Evolutionary conservation across 1,284 basidiomycete genomes (phyloP).

Genomic region (Moniliella sp.): DNA sequence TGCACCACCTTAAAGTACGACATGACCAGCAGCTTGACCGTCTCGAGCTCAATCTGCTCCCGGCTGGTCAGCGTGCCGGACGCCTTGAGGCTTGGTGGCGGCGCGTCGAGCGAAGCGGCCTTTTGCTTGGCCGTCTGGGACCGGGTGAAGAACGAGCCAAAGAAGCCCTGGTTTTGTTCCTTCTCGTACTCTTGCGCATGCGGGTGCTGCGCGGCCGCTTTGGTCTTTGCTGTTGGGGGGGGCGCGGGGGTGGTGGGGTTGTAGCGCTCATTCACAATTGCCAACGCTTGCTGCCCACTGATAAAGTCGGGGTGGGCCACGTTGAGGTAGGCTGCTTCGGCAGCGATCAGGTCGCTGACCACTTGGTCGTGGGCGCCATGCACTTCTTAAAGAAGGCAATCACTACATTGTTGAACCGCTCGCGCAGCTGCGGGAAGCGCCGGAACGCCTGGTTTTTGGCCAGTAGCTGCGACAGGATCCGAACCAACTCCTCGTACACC

Average conservation of each 20-base stretch:
- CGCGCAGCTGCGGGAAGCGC: slow-evolving; percentile 75
- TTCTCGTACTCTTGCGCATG: slow-evolving; percentile 66
- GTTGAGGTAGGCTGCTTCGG: slow-evolving; percentile 45
- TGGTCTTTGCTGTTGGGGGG: background rate
- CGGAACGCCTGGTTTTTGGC: slow-evolving; percentile 68
- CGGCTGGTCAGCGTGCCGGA: slow-evolving; percentile 78
- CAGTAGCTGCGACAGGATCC: slow-evolving; percentile 74
- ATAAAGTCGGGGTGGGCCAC: slow-evolving; percentile 98
- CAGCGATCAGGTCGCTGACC: slow-evolving; percentile 67
- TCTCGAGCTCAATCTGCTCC: slow-evolving; percentile 93
- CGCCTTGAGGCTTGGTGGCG: slow-evolving; percentile 72
- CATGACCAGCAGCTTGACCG: slow-evolving; percentile 53
- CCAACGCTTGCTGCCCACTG: slow-evolving; percentile 84
- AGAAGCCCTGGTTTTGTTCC: slow-evolving; percentile 72
- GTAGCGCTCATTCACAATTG: slow-evolving; percentile 58
- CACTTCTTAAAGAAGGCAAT: slow-evolving; percentile 84
- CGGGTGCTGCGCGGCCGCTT: slow-evolving; percentile 35
- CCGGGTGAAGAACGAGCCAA: slow-evolving; percentile 68
- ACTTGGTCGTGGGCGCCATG: slow-evolving; percentile 85
- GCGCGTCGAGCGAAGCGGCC: slow-evolving; percentile 61
- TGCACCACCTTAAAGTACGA: slow-evolving; percentile 45
- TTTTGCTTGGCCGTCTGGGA: slow-evolving; percentile 43
- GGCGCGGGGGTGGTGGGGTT: slow-evolving; percentile 38
- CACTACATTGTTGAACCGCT: slow-evolving; percentile 79
- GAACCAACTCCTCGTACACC: slow-evolving; percentile 86